Evolutionary conservation across 306 rosid genomes (phyloP).

Genomic region (Glycine tomentella): DNA sequence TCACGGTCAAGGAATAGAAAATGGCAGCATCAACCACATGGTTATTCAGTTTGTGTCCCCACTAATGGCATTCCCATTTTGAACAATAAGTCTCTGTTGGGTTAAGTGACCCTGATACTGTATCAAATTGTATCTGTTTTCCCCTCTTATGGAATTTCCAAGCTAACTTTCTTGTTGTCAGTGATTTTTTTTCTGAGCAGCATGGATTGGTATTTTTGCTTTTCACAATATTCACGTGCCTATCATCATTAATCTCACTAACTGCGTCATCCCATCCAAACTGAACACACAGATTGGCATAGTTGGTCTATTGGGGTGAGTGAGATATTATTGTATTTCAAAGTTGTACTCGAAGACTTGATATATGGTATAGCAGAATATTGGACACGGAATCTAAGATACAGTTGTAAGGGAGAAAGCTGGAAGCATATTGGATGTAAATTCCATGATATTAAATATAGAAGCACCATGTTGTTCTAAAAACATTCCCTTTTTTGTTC

Average conservation of each 20-base stretch:
- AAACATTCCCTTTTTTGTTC: neutral
- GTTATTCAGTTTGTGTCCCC: slow-evolving; percentile 31
- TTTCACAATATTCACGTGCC: slow-evolving; percentile 57
- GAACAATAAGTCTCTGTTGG: neutral
- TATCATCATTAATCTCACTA: slow-evolving; percentile 60
- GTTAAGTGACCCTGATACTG: neutral
- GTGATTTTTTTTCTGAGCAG: neutral
- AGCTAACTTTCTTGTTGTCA: neutral
- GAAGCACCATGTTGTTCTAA: neutral
- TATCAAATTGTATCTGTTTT: neutral
- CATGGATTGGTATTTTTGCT: slow-evolving; percentile 9
- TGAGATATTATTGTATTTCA: slow-evolving; percentile 6
- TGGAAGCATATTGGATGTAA: neutral
- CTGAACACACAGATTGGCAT: slow-evolving; percentile 36
- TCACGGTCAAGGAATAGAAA: neutral
- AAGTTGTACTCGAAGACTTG: neutral
- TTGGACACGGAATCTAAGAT: neutral
- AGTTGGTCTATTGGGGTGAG: slow-evolving; percentile 12
- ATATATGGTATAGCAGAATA: neutral
- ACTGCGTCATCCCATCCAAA: neutral
- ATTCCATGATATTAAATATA: neutral
- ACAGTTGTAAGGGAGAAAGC: neutral
- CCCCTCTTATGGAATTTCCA: neutral
- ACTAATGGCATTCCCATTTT: neutral
- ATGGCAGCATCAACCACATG: neutral